Evolutionary conservation across 768 basidiomycete species (phyloP).

Genomic region (Boletus coccyginus): DNA sequence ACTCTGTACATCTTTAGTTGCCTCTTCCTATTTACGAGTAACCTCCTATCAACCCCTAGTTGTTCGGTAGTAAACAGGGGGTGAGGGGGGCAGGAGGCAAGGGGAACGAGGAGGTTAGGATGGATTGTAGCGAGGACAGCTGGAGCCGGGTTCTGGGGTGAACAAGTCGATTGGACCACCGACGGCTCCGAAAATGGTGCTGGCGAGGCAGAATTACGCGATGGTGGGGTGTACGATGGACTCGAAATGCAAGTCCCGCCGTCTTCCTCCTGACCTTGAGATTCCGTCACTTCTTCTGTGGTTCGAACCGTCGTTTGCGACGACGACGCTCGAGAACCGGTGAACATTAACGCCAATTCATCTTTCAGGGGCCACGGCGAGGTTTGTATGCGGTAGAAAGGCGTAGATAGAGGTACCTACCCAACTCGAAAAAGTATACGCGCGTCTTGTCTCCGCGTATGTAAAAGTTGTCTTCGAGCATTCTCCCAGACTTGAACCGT

Average conservation of each 20-base stretch:
- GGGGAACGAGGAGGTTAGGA: slow-evolving; percentile 32
- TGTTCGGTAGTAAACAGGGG: slow-evolving; percentile 79
- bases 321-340: slow-evolving; percentile 49
- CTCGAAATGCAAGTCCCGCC: background rate
- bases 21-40: slow-evolving; percentile 91
- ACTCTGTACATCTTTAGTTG: slow-evolving; percentile 97
- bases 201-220: slow-evolving; percentile 1
- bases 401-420: slow-evolving; percentile 36
- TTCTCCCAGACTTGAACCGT: slow-evolving; percentile 82
- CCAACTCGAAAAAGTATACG: slow-evolving; percentile 94
- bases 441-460: slow-evolving; percentile 96
- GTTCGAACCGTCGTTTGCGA: slow-evolving; percentile 29
- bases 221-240: slow-evolving; percentile 9
- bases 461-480: slow-evolving; percentile 94
- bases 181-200: background rate
- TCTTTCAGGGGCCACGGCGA: slow-evolving; percentile 42
- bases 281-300: slow-evolving; percentile 37
- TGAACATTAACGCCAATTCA: slow-evolving; percentile 77
- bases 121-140: slow-evolving; percentile 29
- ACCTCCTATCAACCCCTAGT: slow-evolving; percentile 83
- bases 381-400: background rate
- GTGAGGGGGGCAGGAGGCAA: slow-evolving; percentile 36
- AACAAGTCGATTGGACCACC: background rate
- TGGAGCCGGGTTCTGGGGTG: background rate
- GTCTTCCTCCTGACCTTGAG: slow-evolving; percentile 20